Base-by-base conservation (phyloP, 768 basidiomycete genomes). In the Pholiota microspora region DNA sequence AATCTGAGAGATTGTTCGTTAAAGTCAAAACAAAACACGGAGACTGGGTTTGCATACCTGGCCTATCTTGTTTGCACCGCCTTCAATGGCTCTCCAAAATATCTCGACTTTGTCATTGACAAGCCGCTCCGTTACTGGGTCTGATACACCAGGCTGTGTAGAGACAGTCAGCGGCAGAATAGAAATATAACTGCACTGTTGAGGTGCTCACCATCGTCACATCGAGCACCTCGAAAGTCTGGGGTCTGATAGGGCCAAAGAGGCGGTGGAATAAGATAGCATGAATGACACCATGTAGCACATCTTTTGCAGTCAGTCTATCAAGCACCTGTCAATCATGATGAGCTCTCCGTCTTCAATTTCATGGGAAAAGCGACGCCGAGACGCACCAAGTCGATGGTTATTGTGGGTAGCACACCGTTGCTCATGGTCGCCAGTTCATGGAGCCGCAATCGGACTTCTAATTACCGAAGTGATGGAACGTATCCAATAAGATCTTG, bases 231-330 rank as follows among this genome's bases (percentile, higher is more conserved):
- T 93, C 91, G 55, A 88, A 86, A 2, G 78, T 85, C 60, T 81
- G 80, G 0, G 92, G 87, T 60, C 86, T 89, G 38, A 93, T 79
- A 0, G 82, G 84, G 2, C 91, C 92, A 64, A 93, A 90, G 16
- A 92, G 74, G 7, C 91, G 81, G 64, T 94, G 91, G 65, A 94
- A 93, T 13, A 93, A 73, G 45, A 93, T 86, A 0, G 89, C 77
- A 62, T 93, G 92, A n/a, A 94, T 77, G 49, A 92, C 75, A 2
- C 83, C 90, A 51, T 78, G 80, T 5, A 93, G 78, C 40, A 86
- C 88, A 59, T 92, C 90, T 67, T 84, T 86, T 32, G 82, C 79
- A 15, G 80, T 85, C 47, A 77, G 79, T 23, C 90, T 81, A 68
- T 92, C 91, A 47, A 92, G 74, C 42, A 83, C 75, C 90, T 92